Conservation (phyloP, 768 basidiomycete species). For the Kwoniella pini region DNA sequence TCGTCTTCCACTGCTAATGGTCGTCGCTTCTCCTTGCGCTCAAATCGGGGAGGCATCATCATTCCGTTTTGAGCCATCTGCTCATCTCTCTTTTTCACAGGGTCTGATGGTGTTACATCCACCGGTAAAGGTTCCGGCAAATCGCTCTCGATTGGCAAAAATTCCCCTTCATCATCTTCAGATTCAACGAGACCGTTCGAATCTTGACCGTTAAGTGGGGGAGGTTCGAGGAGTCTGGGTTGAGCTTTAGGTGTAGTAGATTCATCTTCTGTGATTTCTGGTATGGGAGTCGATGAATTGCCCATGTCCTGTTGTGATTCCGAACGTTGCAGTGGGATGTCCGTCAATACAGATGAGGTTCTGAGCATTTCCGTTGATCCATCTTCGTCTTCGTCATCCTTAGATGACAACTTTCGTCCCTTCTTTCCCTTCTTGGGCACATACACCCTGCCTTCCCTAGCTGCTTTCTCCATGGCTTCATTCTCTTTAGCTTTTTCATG, state of each 20-base stretch:
- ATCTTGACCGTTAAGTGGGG: constrained; percentile 7
- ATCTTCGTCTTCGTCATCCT: constrained; percentile 31
- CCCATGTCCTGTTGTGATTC: constrained; percentile 7
- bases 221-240: constrained; percentile 2
- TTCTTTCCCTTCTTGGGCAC: constrained; percentile 51
- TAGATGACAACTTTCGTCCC: constrained; percentile 30
- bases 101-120: constrained; percentile 4
- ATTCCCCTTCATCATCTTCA: constrained; percentile 40
- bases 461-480: constrained; percentile 42
- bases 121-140: constrained; percentile 12
- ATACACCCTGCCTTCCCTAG: constrained; percentile 38
- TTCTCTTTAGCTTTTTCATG: constrained; percentile 44
- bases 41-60: constrained; percentile 40
- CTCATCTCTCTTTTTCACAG: constrained; percentile 18
- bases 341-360: constrained; percentile 22
- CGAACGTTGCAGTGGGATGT: constrained; percentile 4
- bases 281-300: background rate
- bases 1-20: constrained; percentile 34
- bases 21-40: constrained; percentile 24
- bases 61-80: constrained; percentile 9
- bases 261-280: background rate
- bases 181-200: constrained; percentile 3
- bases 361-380: constrained; percentile 30
- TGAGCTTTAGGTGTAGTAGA: constrained; percentile 15
- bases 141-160: constrained; percentile 29